phyloP scores from a whole-genome alignment of 306 rosid genomes.

The Vigna reflexopilosa region DNA sequence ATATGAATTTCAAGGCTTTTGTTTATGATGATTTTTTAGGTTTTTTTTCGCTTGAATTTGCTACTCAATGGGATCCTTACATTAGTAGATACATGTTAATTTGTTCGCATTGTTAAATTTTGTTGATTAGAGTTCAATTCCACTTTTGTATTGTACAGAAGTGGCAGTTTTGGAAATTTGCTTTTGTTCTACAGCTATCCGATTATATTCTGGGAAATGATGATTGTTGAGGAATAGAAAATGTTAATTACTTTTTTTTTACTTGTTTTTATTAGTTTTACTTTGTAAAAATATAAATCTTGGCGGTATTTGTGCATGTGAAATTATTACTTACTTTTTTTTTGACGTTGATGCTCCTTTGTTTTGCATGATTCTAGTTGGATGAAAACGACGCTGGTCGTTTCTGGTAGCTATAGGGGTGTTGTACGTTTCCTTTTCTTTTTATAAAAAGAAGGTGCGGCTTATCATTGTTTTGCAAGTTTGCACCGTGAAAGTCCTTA shows the following conservation, averaged over 20 bases:
- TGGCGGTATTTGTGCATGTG: conserved; percentile 28
- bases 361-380: conserved; percentile 34
- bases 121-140: neutral
- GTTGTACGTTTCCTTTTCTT: conserved; percentile 20
- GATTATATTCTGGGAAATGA: neutral
- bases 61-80: conserved; percentile 10
- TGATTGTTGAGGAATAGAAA: neutral
- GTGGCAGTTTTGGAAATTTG: neutral
- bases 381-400: conserved; percentile 45
- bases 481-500: neutral
- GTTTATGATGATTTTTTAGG: neutral
- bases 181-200: neutral
- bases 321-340: conserved; percentile 37
- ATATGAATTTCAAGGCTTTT: neutral
- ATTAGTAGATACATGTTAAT: neutral
- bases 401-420: conserved; percentile 40
- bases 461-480: neutral
- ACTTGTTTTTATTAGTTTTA: neutral
- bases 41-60: neutral
- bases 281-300: neutral
- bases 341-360: conserved; percentile 34
- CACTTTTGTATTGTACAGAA: neutral
- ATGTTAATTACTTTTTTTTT: neutral
- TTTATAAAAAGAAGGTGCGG: neutral
- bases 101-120: neutral